Conservation (phyloP, 352 stramenopile genomes). For the Discostella stelligera region DNA sequence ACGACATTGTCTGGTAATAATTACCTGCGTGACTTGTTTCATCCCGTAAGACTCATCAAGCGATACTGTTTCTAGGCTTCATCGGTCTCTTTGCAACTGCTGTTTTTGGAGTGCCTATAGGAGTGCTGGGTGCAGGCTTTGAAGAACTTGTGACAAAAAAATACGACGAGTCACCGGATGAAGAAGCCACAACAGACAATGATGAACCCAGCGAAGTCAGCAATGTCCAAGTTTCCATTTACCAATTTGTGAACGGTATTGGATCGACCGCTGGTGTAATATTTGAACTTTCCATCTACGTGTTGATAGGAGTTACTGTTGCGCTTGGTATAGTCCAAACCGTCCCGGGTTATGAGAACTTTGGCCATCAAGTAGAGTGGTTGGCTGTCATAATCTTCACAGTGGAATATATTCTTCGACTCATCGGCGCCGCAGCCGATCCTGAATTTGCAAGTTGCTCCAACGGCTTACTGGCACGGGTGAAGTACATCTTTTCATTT, state of each 20-base stretch:
- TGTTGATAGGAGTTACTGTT: constrained; percentile 67
- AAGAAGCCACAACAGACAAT: constrained; percentile 29
- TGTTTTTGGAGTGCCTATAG: constrained; percentile 81
- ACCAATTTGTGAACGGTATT: constrained; percentile 72
- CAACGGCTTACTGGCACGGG: constrained; percentile 19
- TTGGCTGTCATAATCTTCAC: constrained; percentile 82
- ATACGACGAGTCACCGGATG: constrained; percentile 59
- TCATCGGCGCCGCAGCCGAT: constrained; percentile 68
- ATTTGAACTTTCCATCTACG: constrained; percentile 74
- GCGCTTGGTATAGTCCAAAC: constrained; percentile 68
- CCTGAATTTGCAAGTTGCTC: constrained; percentile 51
- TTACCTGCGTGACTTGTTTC: not conserved
- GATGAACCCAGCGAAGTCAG: not conserved
- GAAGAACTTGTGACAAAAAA: constrained; percentile 74
- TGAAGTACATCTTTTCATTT: constrained; percentile 77
- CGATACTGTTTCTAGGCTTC: constrained; percentile 36
- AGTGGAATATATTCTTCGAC: constrained; percentile 79
- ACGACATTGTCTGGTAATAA: not conserved
- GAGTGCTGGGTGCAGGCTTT: constrained; percentile 82
- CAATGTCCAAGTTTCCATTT: constrained; percentile 40
- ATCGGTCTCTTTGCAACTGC: constrained; percentile 81
- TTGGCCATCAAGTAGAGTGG: constrained; percentile 66
- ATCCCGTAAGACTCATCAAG: not conserved
- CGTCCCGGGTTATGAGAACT: constrained; percentile 61
- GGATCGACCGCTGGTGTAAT: constrained; percentile 42